phyloP scores from a whole-genome alignment of 495 filamentous ascomycete species.

The Hypoxylon cercidicola region DNA sequence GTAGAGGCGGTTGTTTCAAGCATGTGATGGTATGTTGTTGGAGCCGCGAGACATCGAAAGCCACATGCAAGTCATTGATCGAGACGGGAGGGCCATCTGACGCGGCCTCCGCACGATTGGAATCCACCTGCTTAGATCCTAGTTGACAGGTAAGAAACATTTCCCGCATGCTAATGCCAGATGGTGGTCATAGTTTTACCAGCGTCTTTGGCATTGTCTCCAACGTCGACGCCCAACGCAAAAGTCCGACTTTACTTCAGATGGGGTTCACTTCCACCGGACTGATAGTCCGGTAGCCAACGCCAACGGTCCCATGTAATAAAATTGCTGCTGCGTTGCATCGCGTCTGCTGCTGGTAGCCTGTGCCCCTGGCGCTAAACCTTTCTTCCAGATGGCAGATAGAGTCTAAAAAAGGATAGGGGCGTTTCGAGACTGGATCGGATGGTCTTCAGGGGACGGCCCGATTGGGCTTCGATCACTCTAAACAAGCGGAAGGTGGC shows the following conservation, averaged over 20 bases:
- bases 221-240: too few relatives aligned
- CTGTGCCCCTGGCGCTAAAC: conserved; percentile 34
- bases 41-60: conserved; percentile 40
- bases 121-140: conserved; percentile 13
- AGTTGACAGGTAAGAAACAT: background rate
- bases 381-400: conserved; percentile 6
- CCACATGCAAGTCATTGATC: conserved; percentile 41
- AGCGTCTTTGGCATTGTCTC: too few relatives aligned
- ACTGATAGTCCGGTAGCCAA: background rate
- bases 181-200: background rate
- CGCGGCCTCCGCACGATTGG: conserved; percentile 25
- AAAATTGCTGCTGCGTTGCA: conserved; percentile 27
- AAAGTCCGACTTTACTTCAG: too few relatives aligned
- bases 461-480: conserved; percentile 42
- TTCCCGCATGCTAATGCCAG: conserved; percentile 1
- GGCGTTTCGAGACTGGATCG: conserved; percentile 6
- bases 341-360: conserved; percentile 9
- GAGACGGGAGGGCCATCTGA: conserved; percentile 34
- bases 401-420: conserved; percentile 1
- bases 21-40: conserved; percentile 50
- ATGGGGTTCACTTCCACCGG: too few relatives aligned
- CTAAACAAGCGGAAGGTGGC: conserved; percentile 35
- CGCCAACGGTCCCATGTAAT: background rate
- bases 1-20: conserved; percentile 37
- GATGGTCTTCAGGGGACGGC: conserved; percentile 33